Conservation (phyloP, 2,329 filamentous ascomycete genomes). For the Didymellaceae sp. region DNA sequence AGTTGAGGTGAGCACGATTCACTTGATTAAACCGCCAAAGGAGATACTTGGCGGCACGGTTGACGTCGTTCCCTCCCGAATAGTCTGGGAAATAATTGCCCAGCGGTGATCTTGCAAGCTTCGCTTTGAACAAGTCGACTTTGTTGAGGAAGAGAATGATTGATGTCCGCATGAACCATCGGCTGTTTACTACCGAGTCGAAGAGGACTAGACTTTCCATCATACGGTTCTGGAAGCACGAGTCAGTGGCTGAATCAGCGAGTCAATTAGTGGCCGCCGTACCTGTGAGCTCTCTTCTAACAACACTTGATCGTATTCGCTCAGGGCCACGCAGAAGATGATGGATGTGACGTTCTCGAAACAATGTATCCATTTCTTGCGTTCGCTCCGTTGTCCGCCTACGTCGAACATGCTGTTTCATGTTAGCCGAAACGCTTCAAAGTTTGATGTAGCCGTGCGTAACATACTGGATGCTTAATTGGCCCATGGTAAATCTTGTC, state of each 20-base stretch:
- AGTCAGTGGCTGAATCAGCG: constrained; percentile 30
- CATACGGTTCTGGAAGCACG: constrained; percentile 82
- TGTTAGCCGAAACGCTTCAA: constrained; percentile 33
- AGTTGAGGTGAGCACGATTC: constrained; percentile 91
- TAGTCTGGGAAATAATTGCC: constrained; percentile 98
- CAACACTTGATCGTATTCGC: constrained; percentile 97
- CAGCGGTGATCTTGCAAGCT: constrained; percentile 85
- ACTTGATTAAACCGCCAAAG: constrained; percentile 99
- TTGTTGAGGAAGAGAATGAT: constrained; percentile 99
- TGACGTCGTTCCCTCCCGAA: constrained; percentile 95
- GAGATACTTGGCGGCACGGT: constrained; percentile 96
- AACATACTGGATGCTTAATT: constrained; percentile 95
- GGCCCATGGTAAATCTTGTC: constrained; percentile 97
- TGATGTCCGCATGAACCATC: constrained; percentile 99
- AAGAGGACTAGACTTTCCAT: constrained; percentile 97
- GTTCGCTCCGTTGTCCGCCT: constrained; percentile 92
- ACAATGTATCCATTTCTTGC: constrained; percentile 99
- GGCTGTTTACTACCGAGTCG: constrained; percentile 97
- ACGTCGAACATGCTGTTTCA: constrained; percentile 94
- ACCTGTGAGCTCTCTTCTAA: constrained; percentile 97
- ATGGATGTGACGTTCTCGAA: constrained; percentile 99
- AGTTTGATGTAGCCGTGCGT: constrained; percentile 27
- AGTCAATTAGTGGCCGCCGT: constrained; percentile 49
- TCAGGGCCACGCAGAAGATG: constrained; percentile 97
- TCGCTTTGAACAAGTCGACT: constrained; percentile 96